Conservation (phyloP, 768 basidiomycete genomes). For the Russula lepida region DNA sequence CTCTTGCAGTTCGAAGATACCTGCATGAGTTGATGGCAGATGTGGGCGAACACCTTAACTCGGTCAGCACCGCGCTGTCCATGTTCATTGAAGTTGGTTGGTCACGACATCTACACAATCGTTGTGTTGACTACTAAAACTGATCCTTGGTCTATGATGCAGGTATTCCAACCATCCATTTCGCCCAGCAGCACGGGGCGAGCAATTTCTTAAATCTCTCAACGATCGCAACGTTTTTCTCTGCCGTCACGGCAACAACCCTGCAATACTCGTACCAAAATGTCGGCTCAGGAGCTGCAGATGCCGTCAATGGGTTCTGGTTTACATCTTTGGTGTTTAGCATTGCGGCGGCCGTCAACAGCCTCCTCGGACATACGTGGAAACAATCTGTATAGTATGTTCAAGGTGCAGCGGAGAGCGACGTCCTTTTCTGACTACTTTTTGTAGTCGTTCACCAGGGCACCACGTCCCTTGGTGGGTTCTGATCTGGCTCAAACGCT, state of each 20-base stretch:
- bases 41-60: constrained; percentile 66
- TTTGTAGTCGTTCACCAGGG: constrained; percentile 58
- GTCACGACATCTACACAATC: constrained; percentile 24
- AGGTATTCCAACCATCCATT: constrained; percentile 72
- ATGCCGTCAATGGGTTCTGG: constrained; percentile 66
- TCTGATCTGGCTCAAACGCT: constrained; percentile 79
- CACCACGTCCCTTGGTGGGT: constrained; percentile 79
- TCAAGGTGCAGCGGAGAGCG: constrained; percentile 22
- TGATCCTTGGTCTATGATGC: neutral
- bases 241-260: constrained; percentile 65
- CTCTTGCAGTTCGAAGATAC: constrained; percentile 66
- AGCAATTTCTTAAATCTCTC: constrained; percentile 66
- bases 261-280: constrained; percentile 58
- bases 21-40: constrained; percentile 64
- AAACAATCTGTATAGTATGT: constrained; percentile 72
- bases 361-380: constrained; percentile 66
- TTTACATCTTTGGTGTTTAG: constrained; percentile 70
- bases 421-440: neutral
- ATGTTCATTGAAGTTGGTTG: constrained; percentile 71
- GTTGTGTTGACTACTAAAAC: neutral
- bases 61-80: constrained; percentile 52
- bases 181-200: constrained; percentile 65
- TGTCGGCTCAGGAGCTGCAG: constrained; percentile 32
- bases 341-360: constrained; percentile 76
- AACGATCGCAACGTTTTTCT: constrained; percentile 72